These are phyloP conservation scores for Epichloe scottii DNA, from an alignment of 2,329 filamentous ascomycete genomes.

Conservation along the genomic window DNA sequence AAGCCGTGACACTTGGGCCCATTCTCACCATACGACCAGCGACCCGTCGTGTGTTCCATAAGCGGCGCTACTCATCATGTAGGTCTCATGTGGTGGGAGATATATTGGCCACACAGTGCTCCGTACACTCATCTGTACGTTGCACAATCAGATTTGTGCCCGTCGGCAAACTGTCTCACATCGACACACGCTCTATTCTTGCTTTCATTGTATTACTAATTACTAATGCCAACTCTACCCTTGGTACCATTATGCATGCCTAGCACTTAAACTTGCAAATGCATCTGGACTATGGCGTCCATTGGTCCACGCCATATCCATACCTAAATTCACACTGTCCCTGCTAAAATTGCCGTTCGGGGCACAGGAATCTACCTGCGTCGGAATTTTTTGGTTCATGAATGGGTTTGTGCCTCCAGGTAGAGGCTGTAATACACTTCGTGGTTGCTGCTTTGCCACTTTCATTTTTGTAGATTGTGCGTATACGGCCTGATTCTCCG, in stretches of 20 bases:
- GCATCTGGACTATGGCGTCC: slow-evolving; percentile 70
- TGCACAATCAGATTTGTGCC: background rate
- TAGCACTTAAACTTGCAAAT: slow-evolving; percentile 61
- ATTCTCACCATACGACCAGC: background rate
- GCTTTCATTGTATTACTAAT: background rate
- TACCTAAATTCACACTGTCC: slow-evolving; percentile 57
- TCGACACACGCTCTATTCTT: background rate
- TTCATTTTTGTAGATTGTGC: slow-evolving; percentile 16
- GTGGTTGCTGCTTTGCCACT: slow-evolving; percentile 13
- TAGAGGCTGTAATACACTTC: slow-evolving; percentile 21
- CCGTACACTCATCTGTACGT: too few relatives aligned
- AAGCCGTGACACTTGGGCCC: too few relatives aligned
- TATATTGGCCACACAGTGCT: background rate
- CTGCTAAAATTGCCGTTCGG: slow-evolving; percentile 35
- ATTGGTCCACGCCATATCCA: slow-evolving; percentile 52
- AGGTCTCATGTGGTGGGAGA: background rate
- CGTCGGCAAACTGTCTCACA: background rate
- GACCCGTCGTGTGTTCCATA: background rate
- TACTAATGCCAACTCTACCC: background rate
- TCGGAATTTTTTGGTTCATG: slow-evolving; percentile 20
- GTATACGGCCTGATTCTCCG: slow-evolving; percentile 16
- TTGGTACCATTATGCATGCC: slow-evolving; percentile 28
- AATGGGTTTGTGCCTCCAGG: slow-evolving; percentile 47
- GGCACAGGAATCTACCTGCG: slow-evolving; percentile 31
- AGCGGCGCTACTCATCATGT: background rate